Evolutionary conservation across 1,284 basidiomycete species (phyloP).

Genomic region (Ustilago lituana): DNA sequence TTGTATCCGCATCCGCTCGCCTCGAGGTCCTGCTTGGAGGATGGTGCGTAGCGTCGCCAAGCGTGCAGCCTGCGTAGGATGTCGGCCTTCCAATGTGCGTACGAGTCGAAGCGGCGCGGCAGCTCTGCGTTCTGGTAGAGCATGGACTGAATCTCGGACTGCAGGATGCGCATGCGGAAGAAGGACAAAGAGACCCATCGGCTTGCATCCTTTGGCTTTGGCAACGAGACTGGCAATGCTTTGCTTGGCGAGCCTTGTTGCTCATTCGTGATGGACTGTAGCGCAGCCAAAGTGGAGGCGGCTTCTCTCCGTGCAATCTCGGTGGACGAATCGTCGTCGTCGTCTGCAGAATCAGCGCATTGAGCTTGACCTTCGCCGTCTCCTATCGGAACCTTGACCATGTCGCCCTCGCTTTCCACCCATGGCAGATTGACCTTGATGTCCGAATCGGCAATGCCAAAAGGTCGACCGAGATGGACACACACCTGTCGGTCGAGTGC

Average conservation of each 20-base stretch:
- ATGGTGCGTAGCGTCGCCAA: constrained; percentile 47
- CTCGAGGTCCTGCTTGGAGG: constrained; percentile 40
- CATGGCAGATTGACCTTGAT: constrained; percentile 45
- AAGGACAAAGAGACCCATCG: constrained; percentile 50
- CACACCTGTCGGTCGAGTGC: constrained; percentile 48
- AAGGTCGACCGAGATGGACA: constrained; percentile 46
- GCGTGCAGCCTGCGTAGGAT: constrained; percentile 40
- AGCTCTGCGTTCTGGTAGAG: constrained; percentile 47
- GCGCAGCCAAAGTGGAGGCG: constrained; percentile 40
- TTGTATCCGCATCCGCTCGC: constrained; percentile 45
- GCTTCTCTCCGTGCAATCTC: constrained; percentile 42
- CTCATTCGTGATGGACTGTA: constrained; percentile 23
- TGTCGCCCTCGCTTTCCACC: constrained; percentile 33
- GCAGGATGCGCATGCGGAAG: constrained; percentile 50
- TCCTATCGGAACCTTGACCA: constrained; percentile 25
- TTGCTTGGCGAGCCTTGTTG: constrained; percentile 7
- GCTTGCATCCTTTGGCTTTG: constrained; percentile 38
- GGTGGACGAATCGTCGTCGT: constrained; percentile 34
- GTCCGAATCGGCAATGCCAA: constrained; percentile 49
- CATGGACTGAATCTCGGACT: constrained; percentile 49
- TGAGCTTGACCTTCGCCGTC: constrained; percentile 2
- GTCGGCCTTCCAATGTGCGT: constrained; percentile 47
- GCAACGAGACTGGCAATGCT: constrained; percentile 14
- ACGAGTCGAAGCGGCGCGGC: constrained; percentile 43
- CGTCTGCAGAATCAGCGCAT: constrained; percentile 9